These are phyloP conservation scores for Globisporangium lucens DNA, from an alignment of 352 stramenopile species.

Conservation along the genomic window DNA sequence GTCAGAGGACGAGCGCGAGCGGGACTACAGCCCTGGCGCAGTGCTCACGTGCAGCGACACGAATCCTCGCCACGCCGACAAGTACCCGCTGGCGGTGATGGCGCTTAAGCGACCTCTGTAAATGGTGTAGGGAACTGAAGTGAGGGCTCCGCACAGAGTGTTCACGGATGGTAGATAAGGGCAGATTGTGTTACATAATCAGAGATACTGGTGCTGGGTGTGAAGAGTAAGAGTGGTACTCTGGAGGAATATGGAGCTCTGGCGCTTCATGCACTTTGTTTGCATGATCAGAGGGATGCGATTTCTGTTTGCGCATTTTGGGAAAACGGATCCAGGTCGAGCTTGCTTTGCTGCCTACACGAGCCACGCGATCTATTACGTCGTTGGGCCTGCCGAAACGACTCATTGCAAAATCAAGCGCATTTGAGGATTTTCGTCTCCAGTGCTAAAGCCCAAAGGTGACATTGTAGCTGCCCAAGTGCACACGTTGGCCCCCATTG, in stretches of 20 bases:
- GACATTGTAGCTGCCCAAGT: no score
- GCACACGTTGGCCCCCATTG: no score
- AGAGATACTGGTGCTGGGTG: no score
- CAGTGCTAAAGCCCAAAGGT: no score
- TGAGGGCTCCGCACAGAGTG: no score
- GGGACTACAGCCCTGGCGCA: not conserved
- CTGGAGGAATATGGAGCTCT: not conserved
- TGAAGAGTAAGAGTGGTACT: not conserved
- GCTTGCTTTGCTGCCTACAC: no score
- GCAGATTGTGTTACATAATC: no score
- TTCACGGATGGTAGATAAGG: no score
- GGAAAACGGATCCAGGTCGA: not conserved
- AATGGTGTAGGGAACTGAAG: not conserved
- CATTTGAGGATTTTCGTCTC: no score
- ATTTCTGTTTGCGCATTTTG: not conserved
- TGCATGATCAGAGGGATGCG: not conserved
- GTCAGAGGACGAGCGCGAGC: slow-evolving; percentile 6
- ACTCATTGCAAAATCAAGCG: no score
- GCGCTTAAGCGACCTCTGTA: slow-evolving; percentile 8
- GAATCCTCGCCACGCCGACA: slow-evolving; percentile 9
- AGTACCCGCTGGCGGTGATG: slow-evolving; percentile 19
- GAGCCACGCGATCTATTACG: no score
- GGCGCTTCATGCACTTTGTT: not conserved
- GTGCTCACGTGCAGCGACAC: slow-evolving; percentile 24
- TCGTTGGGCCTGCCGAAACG: no score